A percentile compares a stretch with the other conserved stretches of the same genome.
Evolutionary conservation across 2,329 filamentous ascomycete species (phyloP).

Genomic region (Pseudogymnoascus sp.): DNA sequence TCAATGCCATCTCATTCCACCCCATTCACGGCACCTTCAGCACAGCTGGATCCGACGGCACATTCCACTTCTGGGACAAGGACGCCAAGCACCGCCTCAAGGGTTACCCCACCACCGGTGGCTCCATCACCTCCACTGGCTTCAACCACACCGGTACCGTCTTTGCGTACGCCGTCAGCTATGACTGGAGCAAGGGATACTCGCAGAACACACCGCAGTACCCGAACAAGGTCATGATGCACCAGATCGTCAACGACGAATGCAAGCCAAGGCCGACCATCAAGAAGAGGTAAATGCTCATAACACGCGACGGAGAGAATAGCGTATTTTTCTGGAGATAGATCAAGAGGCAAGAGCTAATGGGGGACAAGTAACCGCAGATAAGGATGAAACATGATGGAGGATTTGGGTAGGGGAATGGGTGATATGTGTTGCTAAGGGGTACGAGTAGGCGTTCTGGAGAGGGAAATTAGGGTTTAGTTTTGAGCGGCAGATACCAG

Average conservation of each 20-base stretch:
- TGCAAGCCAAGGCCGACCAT: constrained; percentile 44
- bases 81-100: constrained; percentile 83
- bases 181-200: constrained; percentile 98
- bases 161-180: constrained; percentile 85
- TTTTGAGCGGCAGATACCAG: constrained; percentile 10
- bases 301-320: constrained; percentile 1
- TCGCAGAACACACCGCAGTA: constrained; percentile 68
- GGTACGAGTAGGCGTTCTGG: constrained; percentile 8
- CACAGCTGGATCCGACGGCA: constrained; percentile 90
- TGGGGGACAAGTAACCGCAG: constrained; percentile 6
- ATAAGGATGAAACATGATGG: constrained; percentile 5
- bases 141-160: constrained; percentile 83
- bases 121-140: constrained; percentile 82
- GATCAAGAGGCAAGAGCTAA: constrained; percentile 6
- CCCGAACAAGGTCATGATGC: constrained; percentile 78
- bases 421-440: background rate
- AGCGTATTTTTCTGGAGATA: constrained; percentile 6
- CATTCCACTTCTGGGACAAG: constrained; percentile 96
- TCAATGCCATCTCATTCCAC: constrained; percentile 98
- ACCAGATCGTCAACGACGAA: constrained; percentile 63
- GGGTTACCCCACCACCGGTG: constrained; percentile 78
- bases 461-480: constrained; percentile 8
- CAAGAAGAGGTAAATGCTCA: constrained; percentile 28
- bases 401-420: background rate
- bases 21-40: constrained; percentile 96